These are phyloP conservation scores for Didymella pinodella DNA, from an alignment of 2,329 filamentous ascomycete species.

Conservation along the genomic window DNA sequence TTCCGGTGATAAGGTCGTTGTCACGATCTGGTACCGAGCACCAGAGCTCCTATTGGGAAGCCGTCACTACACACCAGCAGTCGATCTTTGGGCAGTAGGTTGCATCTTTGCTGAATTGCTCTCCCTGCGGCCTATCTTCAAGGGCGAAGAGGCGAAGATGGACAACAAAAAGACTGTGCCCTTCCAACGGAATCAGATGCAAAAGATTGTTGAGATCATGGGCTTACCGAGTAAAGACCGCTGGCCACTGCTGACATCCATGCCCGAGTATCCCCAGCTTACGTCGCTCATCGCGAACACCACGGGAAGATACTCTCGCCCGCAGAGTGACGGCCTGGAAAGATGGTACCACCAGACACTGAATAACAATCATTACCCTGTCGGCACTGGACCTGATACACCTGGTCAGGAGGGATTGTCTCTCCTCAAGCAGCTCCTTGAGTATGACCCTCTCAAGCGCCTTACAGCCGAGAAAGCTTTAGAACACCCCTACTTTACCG, in stretches of 20 bases:
- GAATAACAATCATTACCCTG: slow-evolving; percentile 57
- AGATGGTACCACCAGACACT: slow-evolving; percentile 65
- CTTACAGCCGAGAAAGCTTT: slow-evolving; percentile 87
- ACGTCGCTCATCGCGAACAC: slow-evolving; percentile 58
- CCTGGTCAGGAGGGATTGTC: slow-evolving; percentile 75
- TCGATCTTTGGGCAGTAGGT: slow-evolving; percentile 96
- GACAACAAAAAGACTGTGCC: slow-evolving; percentile 97
- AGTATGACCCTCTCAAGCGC: slow-evolving; percentile 91
- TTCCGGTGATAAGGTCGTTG: slow-evolving; percentile 95
- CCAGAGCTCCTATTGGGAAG: slow-evolving; percentile 91
- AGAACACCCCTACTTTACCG: slow-evolving; percentile 87
- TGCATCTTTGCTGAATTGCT: slow-evolving; percentile 97
- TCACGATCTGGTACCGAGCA: slow-evolving; percentile 98
- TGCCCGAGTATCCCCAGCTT: slow-evolving; percentile 86
- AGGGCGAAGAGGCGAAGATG: slow-evolving; percentile 99
- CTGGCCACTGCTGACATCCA: slow-evolving; percentile 83
- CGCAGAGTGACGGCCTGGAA: slow-evolving; percentile 66
- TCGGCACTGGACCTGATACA: slow-evolving; percentile 46
- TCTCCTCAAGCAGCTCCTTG: slow-evolving; percentile 80
- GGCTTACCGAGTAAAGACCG: slow-evolving; percentile 86
- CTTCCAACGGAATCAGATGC: slow-evolving; percentile 98
- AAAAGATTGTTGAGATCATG: slow-evolving; percentile 97
- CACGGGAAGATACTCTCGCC: slow-evolving; percentile 58
- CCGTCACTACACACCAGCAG: slow-evolving; percentile 95
- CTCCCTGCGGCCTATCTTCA: slow-evolving; percentile 92